phyloP scores from a whole-genome alignment of 148 eudicot genomes.

The Polygonum aviculare region DNA sequence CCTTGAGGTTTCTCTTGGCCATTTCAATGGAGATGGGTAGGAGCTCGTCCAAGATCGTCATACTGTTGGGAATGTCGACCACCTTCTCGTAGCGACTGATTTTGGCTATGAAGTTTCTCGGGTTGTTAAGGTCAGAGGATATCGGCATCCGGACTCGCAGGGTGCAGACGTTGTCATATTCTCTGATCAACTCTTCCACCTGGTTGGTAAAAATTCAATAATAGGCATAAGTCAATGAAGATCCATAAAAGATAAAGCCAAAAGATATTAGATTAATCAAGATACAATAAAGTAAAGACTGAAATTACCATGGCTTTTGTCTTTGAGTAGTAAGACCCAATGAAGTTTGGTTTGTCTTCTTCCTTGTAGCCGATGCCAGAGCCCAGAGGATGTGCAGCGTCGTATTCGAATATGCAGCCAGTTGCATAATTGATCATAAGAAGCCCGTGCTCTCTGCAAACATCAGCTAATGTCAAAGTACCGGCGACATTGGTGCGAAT shows the following conservation, averaged over 20 bases:
- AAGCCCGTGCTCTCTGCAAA: conserved; percentile 48
- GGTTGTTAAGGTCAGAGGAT: conserved; percentile 51
- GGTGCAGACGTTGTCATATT: conserved; percentile 52
- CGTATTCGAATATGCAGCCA: conserved; percentile 62
- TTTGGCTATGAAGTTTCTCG: conserved; percentile 50
- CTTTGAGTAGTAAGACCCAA: conserved; percentile 61
- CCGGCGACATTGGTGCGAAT: conserved; percentile 58
- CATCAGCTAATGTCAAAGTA: conserved; percentile 50
- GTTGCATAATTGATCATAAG: conserved; percentile 65
- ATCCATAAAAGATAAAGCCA: neutral
- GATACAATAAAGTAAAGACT: neutral
- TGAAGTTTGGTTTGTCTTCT: conserved; percentile 58
- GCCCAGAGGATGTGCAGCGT: conserved; percentile 47
- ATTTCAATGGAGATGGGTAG: conserved; percentile 52
- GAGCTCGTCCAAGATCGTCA: conserved; percentile 55
- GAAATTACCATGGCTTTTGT: conserved; percentile 63
- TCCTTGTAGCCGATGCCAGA: conserved; percentile 65
- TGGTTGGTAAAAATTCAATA: conserved; percentile 5
- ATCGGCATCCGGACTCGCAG: conserved; percentile 56
- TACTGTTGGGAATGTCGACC: conserved; percentile 55
- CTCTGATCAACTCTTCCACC: conserved; percentile 50
- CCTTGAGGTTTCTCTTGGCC: conserved; percentile 50
- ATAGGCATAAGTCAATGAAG: neutral
- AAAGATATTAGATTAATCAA: neutral
- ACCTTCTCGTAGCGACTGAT: conserved; percentile 39